These are phyloP conservation scores for Coix lacrymajobi DNA, from an alignment of 176 grass and related monocot species.

Conservation along the genomic window DNA sequence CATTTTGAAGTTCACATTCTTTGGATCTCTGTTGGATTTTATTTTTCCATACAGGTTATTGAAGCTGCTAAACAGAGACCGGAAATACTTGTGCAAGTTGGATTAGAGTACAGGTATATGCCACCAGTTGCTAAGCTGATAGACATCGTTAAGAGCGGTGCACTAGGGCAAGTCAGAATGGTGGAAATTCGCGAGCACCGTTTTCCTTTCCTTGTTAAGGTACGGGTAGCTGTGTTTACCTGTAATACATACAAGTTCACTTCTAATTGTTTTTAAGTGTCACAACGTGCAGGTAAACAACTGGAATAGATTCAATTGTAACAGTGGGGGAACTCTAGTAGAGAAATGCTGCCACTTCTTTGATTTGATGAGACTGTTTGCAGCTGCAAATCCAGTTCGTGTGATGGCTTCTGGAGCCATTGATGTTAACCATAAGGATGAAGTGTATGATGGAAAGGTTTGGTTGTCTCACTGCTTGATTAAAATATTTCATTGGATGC, in stretches of 20 bases:
- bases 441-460: slow-evolving; percentile 88
- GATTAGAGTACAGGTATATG: slow-evolving; percentile 96
- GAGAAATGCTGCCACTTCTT: slow-evolving; percentile 99
- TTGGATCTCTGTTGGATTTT: not conserved
- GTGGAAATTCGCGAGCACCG: slow-evolving; percentile 86
- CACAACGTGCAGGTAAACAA: slow-evolving; percentile 68
- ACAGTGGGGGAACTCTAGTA: slow-evolving; percentile 85
- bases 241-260: not conserved
- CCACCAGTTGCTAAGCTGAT: slow-evolving; percentile 93
- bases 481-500: not conserved
- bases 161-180: slow-evolving; percentile 80
- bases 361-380: slow-evolving; percentile 88
- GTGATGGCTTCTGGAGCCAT: too few species aligned
- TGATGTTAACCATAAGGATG: slow-evolving; percentile 95
- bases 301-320: slow-evolving; percentile 95
- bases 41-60: slow-evolving; percentile 39
- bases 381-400: slow-evolving; percentile 79
- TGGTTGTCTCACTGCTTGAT: slow-evolving; percentile 5
- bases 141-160: slow-evolving; percentile 65
- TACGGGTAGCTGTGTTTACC: slow-evolving; percentile 15
- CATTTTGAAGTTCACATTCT: not conserved
- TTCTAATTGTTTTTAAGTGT: not conserved
- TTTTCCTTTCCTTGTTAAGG: slow-evolving; percentile 99
- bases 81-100: slow-evolving; percentile 83
- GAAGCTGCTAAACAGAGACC: slow-evolving; percentile 63